A percentile compares a stretch with the other conserved stretches of the same genome.
Conservation (phyloP, 73 alveolate species). For the Paramecium bursaria region DNA sequence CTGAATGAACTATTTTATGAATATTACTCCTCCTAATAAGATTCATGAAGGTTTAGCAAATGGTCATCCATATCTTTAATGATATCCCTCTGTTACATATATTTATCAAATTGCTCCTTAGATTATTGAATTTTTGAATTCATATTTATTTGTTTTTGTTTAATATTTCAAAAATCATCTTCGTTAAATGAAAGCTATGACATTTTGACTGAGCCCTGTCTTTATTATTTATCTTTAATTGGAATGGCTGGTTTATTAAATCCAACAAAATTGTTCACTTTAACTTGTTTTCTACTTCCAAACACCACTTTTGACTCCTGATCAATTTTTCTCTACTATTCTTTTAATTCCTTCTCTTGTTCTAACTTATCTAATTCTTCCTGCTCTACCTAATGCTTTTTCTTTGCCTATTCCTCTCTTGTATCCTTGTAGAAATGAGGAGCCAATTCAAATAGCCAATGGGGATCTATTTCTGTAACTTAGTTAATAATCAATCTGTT, state of each 20-base stretch:
- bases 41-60: slow-evolving; percentile 16
- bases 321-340: not conserved
- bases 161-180: not conserved
- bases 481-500: slow-evolving; percentile 74
- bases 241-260: slow-evolving; percentile 1
- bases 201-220: slow-evolving; percentile 16
- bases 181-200: slow-evolving; percentile 62
- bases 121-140: not conserved
- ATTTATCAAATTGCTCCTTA: slow-evolving; percentile 10
- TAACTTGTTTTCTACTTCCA: slow-evolving; percentile 35
- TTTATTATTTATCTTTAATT: not conserved
- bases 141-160: not conserved
- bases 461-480: slow-evolving; percentile 88
- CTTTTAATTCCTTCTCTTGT: not conserved
- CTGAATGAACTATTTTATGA: no score
- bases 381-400: slow-evolving; percentile 72
- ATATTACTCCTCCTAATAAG: not conserved
- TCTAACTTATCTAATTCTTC: slow-evolving; percentile 15
- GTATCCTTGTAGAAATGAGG: slow-evolving; percentile 89
- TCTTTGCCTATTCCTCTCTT: slow-evolving; percentile 70
- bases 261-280: not conserved
- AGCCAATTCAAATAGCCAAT: slow-evolving; percentile 92
- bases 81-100: slow-evolving; percentile 22
- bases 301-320: slow-evolving; percentile 21
- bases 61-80: slow-evolving; percentile 52